Percentiles rank a stretch among this genome's conserved stretches.
phyloP scores from a whole-genome alignment of 371 early-diverging fungal genomes.

The Rhizopus delemar region DNA sequence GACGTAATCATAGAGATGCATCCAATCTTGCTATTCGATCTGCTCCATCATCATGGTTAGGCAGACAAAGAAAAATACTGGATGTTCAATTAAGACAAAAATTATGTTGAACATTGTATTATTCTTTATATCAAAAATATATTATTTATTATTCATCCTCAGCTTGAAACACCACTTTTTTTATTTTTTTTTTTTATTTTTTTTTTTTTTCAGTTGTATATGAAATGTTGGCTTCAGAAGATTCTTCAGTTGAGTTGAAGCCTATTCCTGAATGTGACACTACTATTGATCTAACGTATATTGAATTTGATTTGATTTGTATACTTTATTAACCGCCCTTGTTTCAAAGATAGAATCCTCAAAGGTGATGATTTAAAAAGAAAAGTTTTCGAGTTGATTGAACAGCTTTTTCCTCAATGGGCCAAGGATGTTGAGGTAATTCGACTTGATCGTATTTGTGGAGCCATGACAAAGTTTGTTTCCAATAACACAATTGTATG shows the following conservation, averaged over 20 bases:
- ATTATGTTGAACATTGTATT: constrained; percentile 27
- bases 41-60: constrained; percentile 75
- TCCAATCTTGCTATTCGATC: constrained; percentile 50
- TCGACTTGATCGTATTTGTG: constrained; percentile 61
- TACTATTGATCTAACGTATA: constrained; percentile 25
- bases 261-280: constrained; percentile 30
- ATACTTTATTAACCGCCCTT: background rate
- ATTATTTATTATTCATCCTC: too few species aligned
- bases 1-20: constrained; percentile 59
- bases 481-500: background rate
- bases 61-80: constrained; percentile 66
- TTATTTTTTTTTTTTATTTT: background rate
- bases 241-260: background rate
- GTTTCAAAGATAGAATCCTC: constrained; percentile 12
- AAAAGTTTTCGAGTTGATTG: constrained; percentile 24
- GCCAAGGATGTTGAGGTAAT: constrained; percentile 37
- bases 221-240: background rate
- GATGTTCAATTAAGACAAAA: constrained; percentile 63
- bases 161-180: background rate
- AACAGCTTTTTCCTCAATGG: constrained; percentile 49
- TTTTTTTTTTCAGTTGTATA: background rate
- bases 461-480: constrained; percentile 77
- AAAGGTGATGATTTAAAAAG: constrained; percentile 26
- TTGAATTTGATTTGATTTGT: background rate
- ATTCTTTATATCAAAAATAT: too few species aligned